A percentile compares a stretch with the other conserved stretches of the same genome.
These are phyloP conservation scores for Penicillium nordicum DNA, from an alignment of 2,329 filamentous ascomycete genomes.

Conservation along the genomic window DNA sequence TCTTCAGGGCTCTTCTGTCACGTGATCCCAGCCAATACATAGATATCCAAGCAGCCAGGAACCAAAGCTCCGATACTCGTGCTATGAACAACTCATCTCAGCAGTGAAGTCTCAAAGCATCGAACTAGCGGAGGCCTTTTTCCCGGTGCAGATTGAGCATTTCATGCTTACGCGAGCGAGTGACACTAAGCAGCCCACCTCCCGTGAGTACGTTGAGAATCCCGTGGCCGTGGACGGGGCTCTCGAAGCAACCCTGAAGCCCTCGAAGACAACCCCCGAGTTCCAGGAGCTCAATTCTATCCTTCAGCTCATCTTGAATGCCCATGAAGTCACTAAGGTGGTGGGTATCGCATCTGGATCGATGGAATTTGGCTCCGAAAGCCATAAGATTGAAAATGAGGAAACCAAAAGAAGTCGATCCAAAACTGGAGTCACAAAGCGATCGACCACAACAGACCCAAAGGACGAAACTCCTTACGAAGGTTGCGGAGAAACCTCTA, in stretches of 20 bases:
- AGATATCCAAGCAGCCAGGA: neutral
- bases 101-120: fast-evolving
- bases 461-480: too few species aligned
- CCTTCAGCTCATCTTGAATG: neutral
- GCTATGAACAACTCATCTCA: neutral
- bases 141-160: neutral
- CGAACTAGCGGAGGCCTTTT: neutral
- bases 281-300: neutral
- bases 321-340: neutral
- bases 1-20: neutral
- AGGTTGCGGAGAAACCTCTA: too few species aligned
- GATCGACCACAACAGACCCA: too few species aligned
- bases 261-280: neutral
- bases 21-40: neutral
- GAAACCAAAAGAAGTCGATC: too few species aligned
- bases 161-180: neutral
- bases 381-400: neutral
- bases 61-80: neutral
- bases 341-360: neutral
- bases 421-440: too few species aligned
- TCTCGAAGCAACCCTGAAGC: neutral
- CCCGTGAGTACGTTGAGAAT: neutral
- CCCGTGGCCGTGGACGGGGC: neutral
- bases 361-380: neutral
- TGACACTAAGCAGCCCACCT: neutral